Percentiles rank a stretch among this genome's conserved stretches.
Conservation (phyloP, 345 rosid species). For the Mangifera indica region DNA sequence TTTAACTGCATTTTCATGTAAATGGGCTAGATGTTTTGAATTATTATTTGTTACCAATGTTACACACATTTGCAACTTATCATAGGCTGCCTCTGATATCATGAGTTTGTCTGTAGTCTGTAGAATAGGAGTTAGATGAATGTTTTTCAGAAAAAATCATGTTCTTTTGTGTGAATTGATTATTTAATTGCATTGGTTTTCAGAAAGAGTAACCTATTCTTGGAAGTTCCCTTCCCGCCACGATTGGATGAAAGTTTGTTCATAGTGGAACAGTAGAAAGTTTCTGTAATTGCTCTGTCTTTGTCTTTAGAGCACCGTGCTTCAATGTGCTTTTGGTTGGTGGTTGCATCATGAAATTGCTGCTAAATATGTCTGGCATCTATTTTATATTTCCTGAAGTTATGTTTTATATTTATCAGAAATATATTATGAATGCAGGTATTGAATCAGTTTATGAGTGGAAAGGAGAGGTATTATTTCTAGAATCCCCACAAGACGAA, state of each 20-base stretch:
- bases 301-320: background rate
- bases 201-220: background rate
- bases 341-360: background rate
- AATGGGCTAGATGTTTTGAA: too few relatives aligned
- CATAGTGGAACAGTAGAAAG: background rate
- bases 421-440: constrained; percentile 48
- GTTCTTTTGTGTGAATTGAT: background rate
- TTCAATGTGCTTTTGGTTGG: background rate
- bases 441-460: constrained; percentile 83
- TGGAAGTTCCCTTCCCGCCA: background rate
- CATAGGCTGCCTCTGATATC: background rate
- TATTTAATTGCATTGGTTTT: background rate
- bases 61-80: too few relatives aligned
- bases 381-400: background rate
- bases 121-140: background rate
- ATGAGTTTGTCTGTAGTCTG: background rate
- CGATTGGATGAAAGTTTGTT: background rate
- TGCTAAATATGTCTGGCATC: background rate
- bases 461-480: constrained; percentile 74
- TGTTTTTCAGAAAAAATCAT: background rate
- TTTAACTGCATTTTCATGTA: too few relatives aligned
- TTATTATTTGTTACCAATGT: too few relatives aligned
- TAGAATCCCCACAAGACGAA: background rate
- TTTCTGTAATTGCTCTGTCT: background rate
- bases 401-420: background rate